phyloP scores from a whole-genome alignment of 83 land plant genomes.

The Isoetes engelmannii region DNA sequence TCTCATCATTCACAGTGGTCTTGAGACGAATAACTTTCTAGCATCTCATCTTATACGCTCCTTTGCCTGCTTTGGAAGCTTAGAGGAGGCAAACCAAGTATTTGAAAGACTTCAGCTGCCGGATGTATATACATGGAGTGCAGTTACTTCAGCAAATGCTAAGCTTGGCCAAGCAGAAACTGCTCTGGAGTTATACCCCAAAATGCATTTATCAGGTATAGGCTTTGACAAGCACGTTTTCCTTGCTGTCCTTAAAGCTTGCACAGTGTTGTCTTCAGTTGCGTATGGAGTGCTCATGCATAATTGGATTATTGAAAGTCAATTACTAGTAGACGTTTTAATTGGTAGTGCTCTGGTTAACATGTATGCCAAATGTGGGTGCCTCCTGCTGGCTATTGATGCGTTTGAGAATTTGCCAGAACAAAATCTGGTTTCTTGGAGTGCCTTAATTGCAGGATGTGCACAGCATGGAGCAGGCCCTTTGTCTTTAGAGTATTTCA shows the following conservation, averaged over 20 bases:
- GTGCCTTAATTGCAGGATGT: constrained; percentile 8
- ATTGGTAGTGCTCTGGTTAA: neutral
- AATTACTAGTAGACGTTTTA: neutral
- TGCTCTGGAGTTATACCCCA: neutral
- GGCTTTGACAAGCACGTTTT: neutral
- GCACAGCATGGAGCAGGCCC: neutral
- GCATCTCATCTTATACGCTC: constrained; percentile 1
- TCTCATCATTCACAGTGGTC: neutral
- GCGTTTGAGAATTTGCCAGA: neutral
- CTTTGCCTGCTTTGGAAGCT: neutral
- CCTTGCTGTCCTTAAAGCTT: constrained; percentile 10
- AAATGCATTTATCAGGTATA: neutral
- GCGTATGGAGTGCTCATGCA: neutral
- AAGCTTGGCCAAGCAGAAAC: neutral
- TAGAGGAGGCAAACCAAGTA: neutral
- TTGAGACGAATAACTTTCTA: neutral
- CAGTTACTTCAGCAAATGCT: constrained; percentile 12
- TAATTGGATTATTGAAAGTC: neutral
- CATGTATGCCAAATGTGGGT: constrained; percentile 7
- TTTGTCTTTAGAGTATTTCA: neutral
- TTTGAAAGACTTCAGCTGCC: neutral
- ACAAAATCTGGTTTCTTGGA: neutral
- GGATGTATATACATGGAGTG: neutral
- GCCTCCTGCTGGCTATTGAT: neutral
- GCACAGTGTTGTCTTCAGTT: neutral